Evolutionary conservation across 192 early-diverging fungal species (phyloP).

Genomic region (Coemansia sp.): DNA sequence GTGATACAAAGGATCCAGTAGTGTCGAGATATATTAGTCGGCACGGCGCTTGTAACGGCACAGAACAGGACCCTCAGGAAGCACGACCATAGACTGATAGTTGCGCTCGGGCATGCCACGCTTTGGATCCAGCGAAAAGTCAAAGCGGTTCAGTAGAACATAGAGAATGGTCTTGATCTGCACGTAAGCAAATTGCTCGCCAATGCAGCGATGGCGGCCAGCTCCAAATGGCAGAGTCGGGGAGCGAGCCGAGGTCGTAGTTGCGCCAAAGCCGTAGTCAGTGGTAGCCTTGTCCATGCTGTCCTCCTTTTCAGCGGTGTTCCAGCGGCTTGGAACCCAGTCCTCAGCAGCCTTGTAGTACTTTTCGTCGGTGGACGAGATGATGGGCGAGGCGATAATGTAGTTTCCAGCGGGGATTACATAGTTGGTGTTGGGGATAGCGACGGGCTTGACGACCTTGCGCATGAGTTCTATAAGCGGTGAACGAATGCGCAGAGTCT

Average conservation of each 20-base stretch:
- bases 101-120: slow-evolving; percentile 79
- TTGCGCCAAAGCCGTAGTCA: slow-evolving; percentile 78
- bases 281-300: slow-evolving; percentile 59
- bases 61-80: slow-evolving; percentile 70
- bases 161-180: slow-evolving; percentile 95
- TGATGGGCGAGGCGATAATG: slow-evolving; percentile 79
- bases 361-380: slow-evolving; percentile 76
- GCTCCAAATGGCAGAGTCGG: slow-evolving; percentile 97
- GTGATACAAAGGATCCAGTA: background rate
- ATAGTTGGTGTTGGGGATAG: slow-evolving; percentile 74
- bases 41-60: slow-evolving; percentile 54
- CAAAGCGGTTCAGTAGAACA: slow-evolving; percentile 78
- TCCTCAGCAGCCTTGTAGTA: slow-evolving; percentile 78
- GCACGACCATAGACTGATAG: slow-evolving; percentile 90
- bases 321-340: slow-evolving; percentile 84
- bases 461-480: slow-evolving; percentile 95
- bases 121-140: slow-evolving; percentile 65
- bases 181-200: slow-evolving; percentile 93
- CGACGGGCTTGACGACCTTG: slow-evolving; percentile 75
- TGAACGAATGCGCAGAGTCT: slow-evolving; percentile 90
- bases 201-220: slow-evolving; percentile 98
- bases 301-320: slow-evolving; percentile 59
- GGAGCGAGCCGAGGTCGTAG: slow-evolving; percentile 66
- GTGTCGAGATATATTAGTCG: background rate
- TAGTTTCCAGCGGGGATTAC: slow-evolving; percentile 90